A percentile compares a stretch with the other conserved stretches of the same genome.
Conservation (phyloP, 2,329 filamentous ascomycete species). For the Xylariaceae sp. region DNA sequence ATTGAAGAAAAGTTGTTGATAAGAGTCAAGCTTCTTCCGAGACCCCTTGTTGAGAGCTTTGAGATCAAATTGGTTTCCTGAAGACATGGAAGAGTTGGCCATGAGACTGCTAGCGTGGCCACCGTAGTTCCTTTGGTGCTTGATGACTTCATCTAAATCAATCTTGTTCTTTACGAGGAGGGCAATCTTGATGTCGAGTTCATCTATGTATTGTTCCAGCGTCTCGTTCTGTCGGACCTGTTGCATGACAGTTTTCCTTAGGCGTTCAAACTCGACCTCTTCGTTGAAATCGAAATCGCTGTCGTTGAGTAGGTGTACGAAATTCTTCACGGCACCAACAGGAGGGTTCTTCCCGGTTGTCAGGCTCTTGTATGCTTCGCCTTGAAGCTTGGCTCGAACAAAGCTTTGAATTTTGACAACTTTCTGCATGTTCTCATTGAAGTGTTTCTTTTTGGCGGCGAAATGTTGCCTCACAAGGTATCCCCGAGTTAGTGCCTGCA, state of each 20-base stretch:
- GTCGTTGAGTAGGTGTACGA: constrained; percentile 95
- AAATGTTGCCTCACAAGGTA: constrained; percentile 72
- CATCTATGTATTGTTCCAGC: constrained; percentile 95
- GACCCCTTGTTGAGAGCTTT: constrained; percentile 98
- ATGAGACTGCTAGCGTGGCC: constrained; percentile 81
- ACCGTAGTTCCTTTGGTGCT: constrained; percentile 93
- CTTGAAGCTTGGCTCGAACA: constrained; percentile 88
- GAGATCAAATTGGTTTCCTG: constrained; percentile 88
- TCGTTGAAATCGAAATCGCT: constrained; percentile 99
- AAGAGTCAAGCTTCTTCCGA: constrained; percentile 89
- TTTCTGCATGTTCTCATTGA: constrained; percentile 96
- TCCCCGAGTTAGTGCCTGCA: constrained; percentile 72
- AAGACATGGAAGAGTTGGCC: constrained; percentile 82
- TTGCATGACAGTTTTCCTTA: constrained; percentile 94
- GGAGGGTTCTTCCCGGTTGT: constrained; percentile 96
- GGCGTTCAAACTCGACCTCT: constrained; percentile 91
- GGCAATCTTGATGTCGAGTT: constrained; percentile 98
- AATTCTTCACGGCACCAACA: constrained; percentile 94
- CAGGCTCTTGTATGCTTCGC: constrained; percentile 95
- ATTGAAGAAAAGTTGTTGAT: constrained; percentile 96
- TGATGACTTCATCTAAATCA: constrained; percentile 93
- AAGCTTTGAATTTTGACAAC: constrained; percentile 99
- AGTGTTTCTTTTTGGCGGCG: constrained; percentile 81
- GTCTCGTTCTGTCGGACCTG: constrained; percentile 96
- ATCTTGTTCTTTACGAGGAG: constrained; percentile 99